A percentile compares a stretch with the other conserved stretches of the same genome.
Conservation (phyloP, 306 rosid species). For the Cucurbita ficifolia region DNA sequence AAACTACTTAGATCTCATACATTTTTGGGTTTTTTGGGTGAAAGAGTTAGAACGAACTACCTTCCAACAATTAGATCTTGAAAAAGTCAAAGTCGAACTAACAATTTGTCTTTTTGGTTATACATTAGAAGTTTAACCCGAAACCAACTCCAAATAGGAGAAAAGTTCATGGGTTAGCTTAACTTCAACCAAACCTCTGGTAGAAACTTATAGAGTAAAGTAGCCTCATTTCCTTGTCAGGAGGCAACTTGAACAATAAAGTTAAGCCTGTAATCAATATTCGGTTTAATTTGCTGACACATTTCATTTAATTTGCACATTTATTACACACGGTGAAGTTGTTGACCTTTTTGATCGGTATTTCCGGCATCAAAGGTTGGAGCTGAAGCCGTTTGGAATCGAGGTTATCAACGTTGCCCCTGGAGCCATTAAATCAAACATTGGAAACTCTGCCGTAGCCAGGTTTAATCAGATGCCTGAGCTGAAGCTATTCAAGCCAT, state of each 20-base stretch:
- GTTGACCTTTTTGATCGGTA: background rate
- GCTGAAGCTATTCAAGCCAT: slow-evolving; percentile 52
- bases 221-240: background rate
- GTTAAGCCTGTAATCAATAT: background rate
- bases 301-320: background rate
- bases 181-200: no score
- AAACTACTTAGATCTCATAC: no score
- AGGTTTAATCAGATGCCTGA: slow-evolving; percentile 56
- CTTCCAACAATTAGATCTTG: no score
- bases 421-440: slow-evolving; percentile 63
- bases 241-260: background rate
- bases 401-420: slow-evolving; percentile 72
- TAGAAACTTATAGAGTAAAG: background rate
- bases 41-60: no score
- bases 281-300: background rate
- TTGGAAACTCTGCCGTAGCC: slow-evolving; percentile 39
- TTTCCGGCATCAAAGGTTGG: slow-evolving; percentile 25
- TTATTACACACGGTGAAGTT: background rate
- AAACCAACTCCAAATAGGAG: no score
- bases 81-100: no score
- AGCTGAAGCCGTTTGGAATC: slow-evolving; percentile 63
- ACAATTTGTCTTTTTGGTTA: no score
- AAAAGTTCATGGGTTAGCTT: no score
- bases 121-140: no score
- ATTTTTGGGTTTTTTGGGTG: no score